Evolutionary conservation across 2,329 filamentous ascomycete genomes (phyloP).

Genomic region (Fusarium ambrosium): DNA sequence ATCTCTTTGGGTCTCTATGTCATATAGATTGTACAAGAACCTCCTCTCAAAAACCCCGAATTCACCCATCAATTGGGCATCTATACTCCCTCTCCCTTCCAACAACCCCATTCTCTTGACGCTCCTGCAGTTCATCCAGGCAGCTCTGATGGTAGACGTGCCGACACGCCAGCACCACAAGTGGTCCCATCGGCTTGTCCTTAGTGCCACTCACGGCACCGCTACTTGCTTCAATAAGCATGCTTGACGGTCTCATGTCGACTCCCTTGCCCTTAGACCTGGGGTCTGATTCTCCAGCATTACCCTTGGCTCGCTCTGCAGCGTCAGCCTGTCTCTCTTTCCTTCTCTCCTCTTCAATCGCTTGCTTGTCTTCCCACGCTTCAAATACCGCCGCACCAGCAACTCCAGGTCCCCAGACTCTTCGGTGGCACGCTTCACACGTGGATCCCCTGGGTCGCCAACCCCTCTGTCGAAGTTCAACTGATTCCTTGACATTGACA

Average conservation of each 20-base stretch:
- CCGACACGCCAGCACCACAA: slow-evolving; percentile 78
- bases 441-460: slow-evolving; percentile 90
- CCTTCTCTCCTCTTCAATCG: slow-evolving; percentile 61
- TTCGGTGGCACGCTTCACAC: slow-evolving; percentile 86
- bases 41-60: slow-evolving; percentile 5
- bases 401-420: slow-evolving; percentile 91
- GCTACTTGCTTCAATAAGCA: slow-evolving; percentile 52
- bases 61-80: slow-evolving; percentile 70
- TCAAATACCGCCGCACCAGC: slow-evolving; percentile 80
- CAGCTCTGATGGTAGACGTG: slow-evolving; percentile 79
- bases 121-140: slow-evolving; percentile 73
- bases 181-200: slow-evolving; percentile 70
- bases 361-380: slow-evolving; percentile 79
- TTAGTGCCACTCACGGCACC: slow-evolving; percentile 34
- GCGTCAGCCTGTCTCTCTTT: slow-evolving; percentile 57
- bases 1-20: slow-evolving; percentile 40
- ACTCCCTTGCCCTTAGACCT: slow-evolving; percentile 61
- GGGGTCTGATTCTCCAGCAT: slow-evolving; percentile 48
- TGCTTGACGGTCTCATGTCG: slow-evolving; percentile 57
- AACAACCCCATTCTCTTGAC: slow-evolving; percentile 63
- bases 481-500: slow-evolving; percentile 81
- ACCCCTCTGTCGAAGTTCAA: slow-evolving; percentile 81
- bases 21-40: slow-evolving; percentile 43
- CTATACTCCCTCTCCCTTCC: slow-evolving; percentile 64
- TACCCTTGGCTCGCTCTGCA: slow-evolving; percentile 56